Conservation (phyloP, 129 eudicot species). For the Solidago caesia region DNA sequence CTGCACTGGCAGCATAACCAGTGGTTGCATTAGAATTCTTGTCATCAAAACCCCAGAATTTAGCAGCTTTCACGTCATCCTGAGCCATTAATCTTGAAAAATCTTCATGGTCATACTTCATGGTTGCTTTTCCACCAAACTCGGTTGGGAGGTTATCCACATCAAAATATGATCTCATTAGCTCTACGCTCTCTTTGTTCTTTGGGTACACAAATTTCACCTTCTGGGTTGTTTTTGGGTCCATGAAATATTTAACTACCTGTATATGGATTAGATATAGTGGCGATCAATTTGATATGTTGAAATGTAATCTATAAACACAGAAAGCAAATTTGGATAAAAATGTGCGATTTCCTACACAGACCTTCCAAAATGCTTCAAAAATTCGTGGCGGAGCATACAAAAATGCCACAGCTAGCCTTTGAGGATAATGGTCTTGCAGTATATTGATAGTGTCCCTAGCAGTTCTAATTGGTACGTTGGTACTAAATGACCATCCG, state of each 20-base stretch:
- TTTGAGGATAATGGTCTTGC: slow-evolving; percentile 90
- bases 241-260: slow-evolving; percentile 79
- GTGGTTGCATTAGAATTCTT: slow-evolving; percentile 33
- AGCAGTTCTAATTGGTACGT: slow-evolving; percentile 62
- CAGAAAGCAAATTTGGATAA: background rate
- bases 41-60: slow-evolving; percentile 69
- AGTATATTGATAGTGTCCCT: slow-evolving; percentile 72
- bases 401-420: slow-evolving; percentile 73
- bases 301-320: background rate
- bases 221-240: slow-evolving; percentile 67
- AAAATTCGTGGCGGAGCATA: slow-evolving; percentile 80
- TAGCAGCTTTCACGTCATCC: slow-evolving; percentile 78
- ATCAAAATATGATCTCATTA: slow-evolving; percentile 73
- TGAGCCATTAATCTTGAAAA: slow-evolving; percentile 83
- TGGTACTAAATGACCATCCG: slow-evolving; percentile 77
- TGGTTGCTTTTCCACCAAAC: slow-evolving; percentile 79
- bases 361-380: slow-evolving; percentile 86
- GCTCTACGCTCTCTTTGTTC: slow-evolving; percentile 69
- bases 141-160: slow-evolving; percentile 83
- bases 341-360: background rate
- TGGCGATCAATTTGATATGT: background rate
- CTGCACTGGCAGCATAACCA: slow-evolving; percentile 40
- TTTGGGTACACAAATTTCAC: slow-evolving; percentile 82
- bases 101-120: slow-evolving; percentile 87
- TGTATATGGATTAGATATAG: slow-evolving; percentile 22